phyloP scores from a whole-genome alignment of 805 yeast genomes.

The Sugiyamaella qingdaonensis region DNA sequence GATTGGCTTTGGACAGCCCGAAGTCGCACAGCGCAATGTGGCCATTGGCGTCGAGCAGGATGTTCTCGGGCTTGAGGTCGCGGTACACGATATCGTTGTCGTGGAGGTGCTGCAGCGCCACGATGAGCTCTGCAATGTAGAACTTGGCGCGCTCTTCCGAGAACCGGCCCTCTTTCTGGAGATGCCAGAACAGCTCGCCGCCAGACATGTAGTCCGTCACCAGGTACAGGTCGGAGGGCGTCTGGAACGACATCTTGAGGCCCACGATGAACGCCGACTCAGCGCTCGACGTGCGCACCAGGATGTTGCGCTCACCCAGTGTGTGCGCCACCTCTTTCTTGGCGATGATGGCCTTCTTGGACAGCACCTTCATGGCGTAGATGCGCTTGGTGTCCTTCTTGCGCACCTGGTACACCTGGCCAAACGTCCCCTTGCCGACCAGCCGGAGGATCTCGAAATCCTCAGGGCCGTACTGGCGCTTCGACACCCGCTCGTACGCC shows the following conservation, averaged over 20 bases:
- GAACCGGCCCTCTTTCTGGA: slow-evolving; percentile 94
- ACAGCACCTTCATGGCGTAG: slow-evolving; percentile 95
- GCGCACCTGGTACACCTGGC: slow-evolving; percentile 94
- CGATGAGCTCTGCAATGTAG: slow-evolving; percentile 90
- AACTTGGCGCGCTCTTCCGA: slow-evolving; percentile 92
- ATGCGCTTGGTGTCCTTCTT: slow-evolving; percentile 86
- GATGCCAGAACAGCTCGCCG: slow-evolving; percentile 94
- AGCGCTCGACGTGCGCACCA: slow-evolving; percentile 87
- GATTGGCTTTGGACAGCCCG: slow-evolving; percentile 91
- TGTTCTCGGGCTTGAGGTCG: slow-evolving; percentile 96
- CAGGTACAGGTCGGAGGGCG: slow-evolving; percentile 84
- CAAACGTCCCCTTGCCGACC: slow-evolving; percentile 95
- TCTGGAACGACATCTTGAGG: slow-evolving; percentile 92
- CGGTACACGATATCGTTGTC: slow-evolving; percentile 95
- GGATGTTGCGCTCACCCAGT: slow-evolving; percentile 91
- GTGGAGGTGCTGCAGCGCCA: slow-evolving; percentile 91
- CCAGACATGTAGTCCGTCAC: slow-evolving; percentile 98
- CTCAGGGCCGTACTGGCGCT: slow-evolving; percentile 76
- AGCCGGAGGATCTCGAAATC: slow-evolving; percentile 90
- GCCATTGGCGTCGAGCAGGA: slow-evolving; percentile 91
- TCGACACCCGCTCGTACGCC: slow-evolving; percentile 63
- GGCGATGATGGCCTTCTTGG: slow-evolving; percentile 91
- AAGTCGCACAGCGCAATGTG: slow-evolving; percentile 97
- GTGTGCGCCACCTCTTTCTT: slow-evolving; percentile 98
- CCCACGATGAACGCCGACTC: slow-evolving; percentile 94